Percentiles rank a stretch among this genome's conserved stretches.
Conservation (phyloP, 2,329 filamentous ascomycete genomes). For the Diaporthe ilicicola region DNA sequence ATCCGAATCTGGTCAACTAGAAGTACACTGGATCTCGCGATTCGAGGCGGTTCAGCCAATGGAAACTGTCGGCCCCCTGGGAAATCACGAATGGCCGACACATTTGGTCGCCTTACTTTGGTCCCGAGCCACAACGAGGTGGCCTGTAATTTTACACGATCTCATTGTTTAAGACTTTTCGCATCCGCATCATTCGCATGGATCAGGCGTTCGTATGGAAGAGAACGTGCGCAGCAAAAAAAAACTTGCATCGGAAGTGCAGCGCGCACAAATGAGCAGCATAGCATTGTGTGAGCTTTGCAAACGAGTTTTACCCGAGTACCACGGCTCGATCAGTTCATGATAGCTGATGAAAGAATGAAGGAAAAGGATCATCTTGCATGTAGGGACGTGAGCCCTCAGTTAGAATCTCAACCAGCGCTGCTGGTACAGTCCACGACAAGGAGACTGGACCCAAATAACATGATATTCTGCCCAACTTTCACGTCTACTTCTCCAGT, state of each 20-base stretch:
- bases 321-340: slow-evolving; percentile 8
- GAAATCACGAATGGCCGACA: background rate
- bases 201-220: slow-evolving; percentile 11
- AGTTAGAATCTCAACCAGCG: slow-evolving; percentile 7
- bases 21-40: background rate
- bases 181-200: background rate
- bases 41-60: background rate
- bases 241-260: slow-evolving; percentile 11
- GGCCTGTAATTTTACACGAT: slow-evolving; percentile 20
- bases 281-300: slow-evolving; percentile 15
- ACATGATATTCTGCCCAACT: background rate
- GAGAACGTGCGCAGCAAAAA: background rate
- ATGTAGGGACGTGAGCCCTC: background rate
- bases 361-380: background rate
- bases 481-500: background rate
- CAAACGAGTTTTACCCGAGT: background rate
- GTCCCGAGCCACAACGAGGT: background rate
- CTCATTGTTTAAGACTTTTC: background rate
- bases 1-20: slow-evolving; percentile 28
- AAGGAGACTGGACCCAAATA: slow-evolving; percentile 1
- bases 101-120: background rate
- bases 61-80: background rate
- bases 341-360: slow-evolving; percentile 1
- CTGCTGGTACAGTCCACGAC: background rate
- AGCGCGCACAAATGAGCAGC: background rate